These are phyloP conservation scores for Gossypium bickii DNA, from an alignment of 345 rosid species.

Conservation along the genomic window DNA sequence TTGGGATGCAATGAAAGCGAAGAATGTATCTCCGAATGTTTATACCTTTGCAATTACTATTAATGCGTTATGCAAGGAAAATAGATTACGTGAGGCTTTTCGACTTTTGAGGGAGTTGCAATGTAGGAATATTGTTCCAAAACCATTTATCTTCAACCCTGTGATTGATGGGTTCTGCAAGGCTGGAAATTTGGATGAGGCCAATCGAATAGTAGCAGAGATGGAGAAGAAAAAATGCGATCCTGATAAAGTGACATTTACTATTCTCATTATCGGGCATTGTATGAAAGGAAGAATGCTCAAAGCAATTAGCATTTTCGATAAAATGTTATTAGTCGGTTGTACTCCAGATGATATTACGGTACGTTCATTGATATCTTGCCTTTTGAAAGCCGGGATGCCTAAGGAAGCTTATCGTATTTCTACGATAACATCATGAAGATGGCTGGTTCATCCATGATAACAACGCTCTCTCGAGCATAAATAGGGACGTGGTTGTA, in stretches of 20 bases:
- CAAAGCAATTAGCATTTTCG: conserved; percentile 70
- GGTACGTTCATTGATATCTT: conserved; percentile 57
- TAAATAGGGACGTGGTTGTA: conserved; percentile 36
- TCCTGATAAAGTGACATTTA: conserved; percentile 84
- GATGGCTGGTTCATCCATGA: conserved; percentile 29
- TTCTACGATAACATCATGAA: conserved; percentile 34
- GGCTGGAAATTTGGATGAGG: conserved; percentile 86
- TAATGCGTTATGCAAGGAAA: conserved; percentile 73
- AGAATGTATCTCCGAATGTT: conserved; percentile 54
- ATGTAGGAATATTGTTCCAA: conserved; percentile 36
- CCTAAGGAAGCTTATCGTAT: conserved; percentile 63
- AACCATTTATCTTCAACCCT: conserved; percentile 83
- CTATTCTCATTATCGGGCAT: conserved; percentile 88
- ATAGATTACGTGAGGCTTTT: conserved; percentile 66
- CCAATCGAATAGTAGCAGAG: conserved; percentile 56
- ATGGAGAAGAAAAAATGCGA: conserved; percentile 70
- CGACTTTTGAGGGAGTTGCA: conserved; percentile 56
- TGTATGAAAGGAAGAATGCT: conserved; percentile 89
- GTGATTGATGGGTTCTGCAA: conserved; percentile 92
- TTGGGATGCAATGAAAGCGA: conserved; percentile 58
- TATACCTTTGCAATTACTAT: conserved; percentile 69
- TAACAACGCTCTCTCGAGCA: conserved; percentile 28
- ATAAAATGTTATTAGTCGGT: conserved; percentile 69
- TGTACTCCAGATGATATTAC: conserved; percentile 73
- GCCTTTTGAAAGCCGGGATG: conserved; percentile 91